Evolutionary conservation across 1,284 basidiomycete genomes (phyloP).

Genomic region (Termitomyces sp.): DNA sequence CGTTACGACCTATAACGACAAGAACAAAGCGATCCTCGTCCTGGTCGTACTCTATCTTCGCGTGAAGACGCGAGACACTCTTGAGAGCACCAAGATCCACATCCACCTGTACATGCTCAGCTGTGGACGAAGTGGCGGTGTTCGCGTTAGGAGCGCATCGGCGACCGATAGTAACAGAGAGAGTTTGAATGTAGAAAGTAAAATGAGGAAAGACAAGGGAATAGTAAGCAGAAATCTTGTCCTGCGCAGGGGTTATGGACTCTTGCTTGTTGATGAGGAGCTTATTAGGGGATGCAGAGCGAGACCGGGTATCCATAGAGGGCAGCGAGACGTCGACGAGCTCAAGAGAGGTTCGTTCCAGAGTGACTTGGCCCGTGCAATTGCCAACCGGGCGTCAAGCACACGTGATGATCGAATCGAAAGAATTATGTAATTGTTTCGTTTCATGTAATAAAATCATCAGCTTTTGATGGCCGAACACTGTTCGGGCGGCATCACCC

Average conservation of each 20-base stretch:
- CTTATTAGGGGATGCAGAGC: conserved; percentile 31
- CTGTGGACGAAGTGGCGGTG: conserved; percentile 62
- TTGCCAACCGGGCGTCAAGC: conserved; percentile 3
- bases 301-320: conserved; percentile 36
- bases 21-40: conserved; percentile 87
- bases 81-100: conserved; percentile 97
- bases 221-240: conserved; percentile 89
- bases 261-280: conserved; percentile 30
- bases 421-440: conserved; percentile 6
- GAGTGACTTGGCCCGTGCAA: neutral
- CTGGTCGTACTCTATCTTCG: conserved; percentile 89
- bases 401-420: conserved; percentile 7
- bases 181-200: conserved; percentile 84
- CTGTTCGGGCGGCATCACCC: neutral
- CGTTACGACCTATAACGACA: conserved; percentile 90
- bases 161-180: conserved; percentile 75
- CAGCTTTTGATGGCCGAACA: neutral
- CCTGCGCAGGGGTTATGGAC: conserved; percentile 35
- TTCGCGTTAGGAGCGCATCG: conserved; percentile 49
- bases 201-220: conserved; percentile 90
- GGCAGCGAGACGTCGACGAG: conserved; percentile 14
- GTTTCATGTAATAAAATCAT: neutral
- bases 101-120: conserved; percentile 66
- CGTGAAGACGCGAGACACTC: conserved; percentile 94
- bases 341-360: conserved; percentile 14